A percentile compares a stretch with the other conserved stretches of the same genome.
Conservation (phyloP, 306 rosid species). For the Alnus glutinosa region DNA sequence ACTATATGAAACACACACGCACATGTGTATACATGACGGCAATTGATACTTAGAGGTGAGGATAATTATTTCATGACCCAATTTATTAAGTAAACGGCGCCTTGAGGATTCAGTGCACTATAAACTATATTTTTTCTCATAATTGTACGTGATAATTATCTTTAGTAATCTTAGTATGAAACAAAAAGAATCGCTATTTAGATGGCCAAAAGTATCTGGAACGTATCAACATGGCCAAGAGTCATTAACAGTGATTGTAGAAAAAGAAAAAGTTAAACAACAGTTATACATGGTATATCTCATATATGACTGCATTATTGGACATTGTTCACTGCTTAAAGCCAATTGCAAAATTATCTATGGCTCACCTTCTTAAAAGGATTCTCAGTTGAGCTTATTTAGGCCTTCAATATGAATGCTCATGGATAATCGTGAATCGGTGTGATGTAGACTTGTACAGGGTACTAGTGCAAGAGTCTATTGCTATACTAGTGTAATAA, state of each 20-base stretch:
- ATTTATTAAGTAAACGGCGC: not conserved
- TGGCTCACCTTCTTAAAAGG: not conserved
- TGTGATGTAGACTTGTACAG: not conserved
- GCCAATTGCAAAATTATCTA: not conserved
- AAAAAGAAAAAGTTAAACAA: not conserved
- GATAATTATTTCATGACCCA: not conserved
- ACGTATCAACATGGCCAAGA: not conserved
- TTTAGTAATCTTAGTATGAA: not conserved
- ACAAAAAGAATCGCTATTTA: not conserved
- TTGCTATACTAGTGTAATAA: not conserved
- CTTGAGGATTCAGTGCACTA: conserved; percentile 2
- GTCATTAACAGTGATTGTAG: not conserved
- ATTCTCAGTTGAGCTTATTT: not conserved
- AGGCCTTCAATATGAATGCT: not conserved
- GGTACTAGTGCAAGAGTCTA: not conserved
- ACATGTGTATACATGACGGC: not conserved
- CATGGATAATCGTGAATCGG: not conserved
- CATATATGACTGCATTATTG: not conserved
- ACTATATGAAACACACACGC: not conserved
- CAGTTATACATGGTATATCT: not conserved
- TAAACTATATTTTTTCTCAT: not conserved
- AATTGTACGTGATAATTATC: not conserved
- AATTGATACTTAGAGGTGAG: conserved; percentile 2
- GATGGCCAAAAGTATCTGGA: not conserved
- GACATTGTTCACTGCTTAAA: not conserved